Evolutionary conservation across 139 green algal genomes (phyloP), one percentile per base, ranked within the genome.

Genomic region (Pleodorina starrii): DNA sequence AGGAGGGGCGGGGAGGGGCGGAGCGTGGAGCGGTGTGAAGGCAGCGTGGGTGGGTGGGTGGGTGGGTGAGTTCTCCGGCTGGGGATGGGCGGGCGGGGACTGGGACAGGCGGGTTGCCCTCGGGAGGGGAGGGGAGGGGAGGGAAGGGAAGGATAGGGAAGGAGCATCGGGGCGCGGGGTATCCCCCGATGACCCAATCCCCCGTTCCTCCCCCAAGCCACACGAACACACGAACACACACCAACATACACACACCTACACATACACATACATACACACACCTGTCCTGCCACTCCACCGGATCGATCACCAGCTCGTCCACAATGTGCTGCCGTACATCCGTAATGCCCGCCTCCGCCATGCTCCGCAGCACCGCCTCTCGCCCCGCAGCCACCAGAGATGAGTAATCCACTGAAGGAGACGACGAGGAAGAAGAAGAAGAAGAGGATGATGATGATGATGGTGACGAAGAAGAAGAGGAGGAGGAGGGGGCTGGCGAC

Each of bases 231-330:
- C 50, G 14, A 14, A 60, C 35, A 1, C 90, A 1, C 81, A 94
- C 91, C 90, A 32, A 66, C 7, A 66, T 25, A 66, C 50, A 60
- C 17, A 60, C 50, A 60, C n/a, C n/a, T 66, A 66, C 7, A 66
- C 54, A 66, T 17, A 60, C 17, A 60, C 50, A 60, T 17, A 60
- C 50, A 25, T 17, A 60, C 35, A 1, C 90, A 1, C 81, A 94
- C 91, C 90, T 77, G 1, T 89, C 54, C 69, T 32, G 5, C 93
- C 93, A 95, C 57, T 94, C 54, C 1, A 69, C 32, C 2, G 95
- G 96, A 3, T 93, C 87, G 40, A 94, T 94, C 1, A 98, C 93
- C 2, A 86, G 42, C 86, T 98, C 97, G 12, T 94, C 14, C 16
- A 91, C 40, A 50, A 98, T 97, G 48, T 91, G 69, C 36, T 23